Conservation (phyloP, 371 early-diverging fungal species). For the Haplosporangium sp. region DNA sequence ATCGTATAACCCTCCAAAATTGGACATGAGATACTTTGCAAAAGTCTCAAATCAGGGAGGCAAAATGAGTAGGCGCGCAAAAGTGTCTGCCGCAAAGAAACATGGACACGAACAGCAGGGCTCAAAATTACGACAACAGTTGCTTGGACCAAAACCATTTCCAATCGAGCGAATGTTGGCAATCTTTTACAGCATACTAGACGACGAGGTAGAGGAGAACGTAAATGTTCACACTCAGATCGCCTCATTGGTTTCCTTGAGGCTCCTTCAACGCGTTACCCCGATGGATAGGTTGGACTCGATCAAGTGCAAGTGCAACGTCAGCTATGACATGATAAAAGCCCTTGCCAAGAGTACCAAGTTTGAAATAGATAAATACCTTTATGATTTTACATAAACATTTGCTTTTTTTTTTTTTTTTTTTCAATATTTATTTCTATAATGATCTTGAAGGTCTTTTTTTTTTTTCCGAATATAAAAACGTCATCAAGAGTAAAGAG, state of each 20-base stretch:
- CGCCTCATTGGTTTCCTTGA: conserved; percentile 79
- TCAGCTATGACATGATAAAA: conserved; percentile 80
- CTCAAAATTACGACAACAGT: conserved; percentile 81
- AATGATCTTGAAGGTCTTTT: too few species aligned
- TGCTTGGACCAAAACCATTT: conserved; percentile 91
- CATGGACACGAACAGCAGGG: conserved; percentile 58
- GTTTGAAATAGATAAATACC: conserved; percentile 87
- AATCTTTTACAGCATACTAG: conserved; percentile 91
- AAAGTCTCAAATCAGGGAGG: conserved; percentile 64
- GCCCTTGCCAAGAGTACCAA: conserved; percentile 74
- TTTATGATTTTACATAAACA: conserved; percentile 75
- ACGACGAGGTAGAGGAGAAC: conserved; percentile 78
- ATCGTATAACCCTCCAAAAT: conserved; percentile 90
- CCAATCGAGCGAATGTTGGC: conserved; percentile 94
- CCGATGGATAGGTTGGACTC: conserved; percentile 81
- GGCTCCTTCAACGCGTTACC: conserved; percentile 77
- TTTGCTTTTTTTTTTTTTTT: not conserved
- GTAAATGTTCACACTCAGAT: conserved; percentile 86
- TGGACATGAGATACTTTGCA: conserved; percentile 89
- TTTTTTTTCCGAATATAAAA: not conserved
- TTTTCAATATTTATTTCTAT: too few species aligned
- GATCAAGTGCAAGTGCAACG: conserved; percentile 88
- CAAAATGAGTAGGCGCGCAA: conserved; percentile 66
- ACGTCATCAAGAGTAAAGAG: conserved; percentile 6
- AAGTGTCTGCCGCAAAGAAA: conserved; percentile 56